Base-by-base conservation (phyloP, 2,329 filamentous ascomycete species). In the Aspergillus ochraceus region DNA sequence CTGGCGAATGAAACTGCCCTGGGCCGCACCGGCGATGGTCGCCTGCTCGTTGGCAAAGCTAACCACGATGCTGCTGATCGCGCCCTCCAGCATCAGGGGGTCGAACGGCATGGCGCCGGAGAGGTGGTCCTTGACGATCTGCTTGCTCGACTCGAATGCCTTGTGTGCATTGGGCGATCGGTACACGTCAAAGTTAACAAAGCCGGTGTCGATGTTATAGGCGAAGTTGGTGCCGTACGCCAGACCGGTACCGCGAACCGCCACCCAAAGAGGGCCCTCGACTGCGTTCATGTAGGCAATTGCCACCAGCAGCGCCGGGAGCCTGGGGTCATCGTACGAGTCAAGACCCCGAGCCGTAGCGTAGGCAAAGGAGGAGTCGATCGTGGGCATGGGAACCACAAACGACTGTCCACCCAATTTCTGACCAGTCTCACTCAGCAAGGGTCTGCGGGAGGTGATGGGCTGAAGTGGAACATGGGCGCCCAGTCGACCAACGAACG, bases 181-280 rank as follows among this genome's bases (percentile, higher is more conserved):
- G 80, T 96, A 97, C 47, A 98, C 89, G 57, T 88, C 87, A 78
- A 96, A 96, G 62, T 91, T 88, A 54, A 97, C 79, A 53, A 90
- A 86, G 2, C 94, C 95, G 1, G 87, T 88, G 70, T 95, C 91
- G 29, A 91, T 80, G 70, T 91, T 90, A 50, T 90, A 88, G 49
- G 84, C 84, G 71, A 98, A 96, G 68, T 85, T 87, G 0, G 90
- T 89, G 55, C 93, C 93, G 71, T 99, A 99, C 0, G 95, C 95
- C 55, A 98, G 87, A 49, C 95, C 95, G 49, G 91, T 95, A 58
- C 95, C 95, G 51, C 95, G 91, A 52, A 98, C 90, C 0, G 92
- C 91, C 64, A 90, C 90, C 94, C 95, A 98, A 32, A 99, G 86
- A 0, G 95, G 95, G 0, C 95, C 95, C 76, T 99, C 95, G 19